Evolutionary conservation across 2,329 filamentous ascomycete species (phyloP), one percentile per base, ranked within the genome.

Genomic region (Fusarium decemcellulare): DNA sequence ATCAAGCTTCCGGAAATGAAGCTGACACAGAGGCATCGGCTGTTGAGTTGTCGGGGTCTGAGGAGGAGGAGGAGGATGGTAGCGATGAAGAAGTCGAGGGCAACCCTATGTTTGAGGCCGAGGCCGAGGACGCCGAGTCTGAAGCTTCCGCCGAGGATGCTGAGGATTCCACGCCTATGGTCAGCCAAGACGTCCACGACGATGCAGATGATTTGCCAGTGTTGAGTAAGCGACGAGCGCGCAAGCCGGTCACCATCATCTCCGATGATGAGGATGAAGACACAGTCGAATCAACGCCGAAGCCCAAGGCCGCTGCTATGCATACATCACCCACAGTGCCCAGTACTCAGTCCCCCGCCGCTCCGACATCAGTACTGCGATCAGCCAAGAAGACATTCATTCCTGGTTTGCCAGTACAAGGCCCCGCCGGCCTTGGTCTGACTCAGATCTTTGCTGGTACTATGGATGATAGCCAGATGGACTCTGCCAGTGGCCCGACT

Each of bases 391-490:
- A 92, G 79, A 87, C 83, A 0, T 91, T 92, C 71, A 92, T 93
- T 61, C 92, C 91, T 5, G 91, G 90, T 2, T 81, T 93, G 18
- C 88, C 90, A 3, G 84, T 91, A 5, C 79, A 85, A 23, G 87
- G 85, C 0, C 85, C 88, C 23, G 89, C 88, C 37, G 90, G 89
- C 4, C 81, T 97, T 43, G 92, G 93, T 10, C 85, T 97, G 46
- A 97, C 94, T 0, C 95, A 97, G 74, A 95, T 96, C 67, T 98
- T 97, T 76, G 93, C 92, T 6, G 93, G 93, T 12, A 97, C 94
- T 1, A 92, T 98, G 89, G 94, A 93, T 50, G 90, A 84, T 77
- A 89, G 85, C 71, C 86, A 89, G 72, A 70, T 74, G 61, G 72
- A 73, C 71, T 58, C 72, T 16, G 60, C 59, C 32, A 61, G 66